Percentiles rank a stretch among this genome's conserved stretches.
Evolutionary conservation across 2,329 filamentous ascomycete species (phyloP).

Genomic region (Domatiomyces catenatus): DNA sequence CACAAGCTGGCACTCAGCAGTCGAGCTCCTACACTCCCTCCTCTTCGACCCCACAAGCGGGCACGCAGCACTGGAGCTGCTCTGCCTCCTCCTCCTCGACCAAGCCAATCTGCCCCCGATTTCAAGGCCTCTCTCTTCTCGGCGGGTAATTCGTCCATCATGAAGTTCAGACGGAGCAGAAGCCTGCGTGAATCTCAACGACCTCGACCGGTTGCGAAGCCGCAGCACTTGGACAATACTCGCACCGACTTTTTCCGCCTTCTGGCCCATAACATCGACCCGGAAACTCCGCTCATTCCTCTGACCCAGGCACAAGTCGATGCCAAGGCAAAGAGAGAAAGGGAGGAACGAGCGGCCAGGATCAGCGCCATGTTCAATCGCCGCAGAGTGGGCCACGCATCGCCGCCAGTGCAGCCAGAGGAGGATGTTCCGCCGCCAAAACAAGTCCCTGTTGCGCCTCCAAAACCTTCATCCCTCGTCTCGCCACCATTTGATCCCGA

Average conservation of each 20-base stretch:
- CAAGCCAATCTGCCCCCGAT: conserved; percentile 1
- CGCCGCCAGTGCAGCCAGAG: conserved; percentile 2
- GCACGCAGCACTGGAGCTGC: conserved; percentile 12
- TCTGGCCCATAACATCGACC: conserved; percentile 33
- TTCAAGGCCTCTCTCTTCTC: conserved; percentile 8
- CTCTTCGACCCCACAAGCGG: conserved; percentile 13
- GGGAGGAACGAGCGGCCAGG: conserved; percentile 9
- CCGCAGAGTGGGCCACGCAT: not conserved
- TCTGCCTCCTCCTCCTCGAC: conserved; percentile 4
- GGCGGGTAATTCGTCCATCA: not conserved
- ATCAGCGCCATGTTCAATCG: conserved; percentile 4
- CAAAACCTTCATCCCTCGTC: not conserved
- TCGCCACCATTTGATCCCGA: not conserved
- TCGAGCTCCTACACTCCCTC: conserved; percentile 4
- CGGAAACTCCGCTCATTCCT: conserved; percentile 19
- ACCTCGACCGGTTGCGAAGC: not conserved
- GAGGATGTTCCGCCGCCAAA: not conserved
- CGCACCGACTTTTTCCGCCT: conserved; percentile 37
- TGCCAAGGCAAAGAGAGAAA: conserved; percentile 8
- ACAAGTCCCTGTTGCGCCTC: not conserved
- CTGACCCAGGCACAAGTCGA: conserved; percentile 11
- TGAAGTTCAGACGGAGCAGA: conserved; percentile 7
- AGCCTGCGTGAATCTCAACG: conserved; percentile 12
- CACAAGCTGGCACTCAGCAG: conserved; percentile 16
- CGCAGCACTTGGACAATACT: conserved; percentile 26